A percentile compares a stretch with the other conserved stretches of the same genome.
Conservation (phyloP, 768 basidiomycete genomes). For the Hirschioporus abietinus region DNA sequence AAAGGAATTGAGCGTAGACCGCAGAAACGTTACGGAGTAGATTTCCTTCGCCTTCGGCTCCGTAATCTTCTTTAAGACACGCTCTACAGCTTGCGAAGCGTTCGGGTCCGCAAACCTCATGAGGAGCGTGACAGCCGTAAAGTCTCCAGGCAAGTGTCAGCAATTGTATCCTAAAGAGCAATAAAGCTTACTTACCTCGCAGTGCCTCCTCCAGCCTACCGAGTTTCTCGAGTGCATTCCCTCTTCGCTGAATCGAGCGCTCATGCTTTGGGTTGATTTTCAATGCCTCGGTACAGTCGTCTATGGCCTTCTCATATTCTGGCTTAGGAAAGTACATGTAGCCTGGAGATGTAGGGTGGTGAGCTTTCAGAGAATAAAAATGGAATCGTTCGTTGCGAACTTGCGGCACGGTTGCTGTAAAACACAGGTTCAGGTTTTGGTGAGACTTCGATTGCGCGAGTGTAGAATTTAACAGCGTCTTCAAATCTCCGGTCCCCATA, state of each 20-base stretch:
- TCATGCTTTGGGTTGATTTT: slow-evolving; percentile 79
- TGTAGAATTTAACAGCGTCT: slow-evolving; percentile 61
- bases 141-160: slow-evolving; percentile 48
- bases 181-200: slow-evolving; percentile 49
- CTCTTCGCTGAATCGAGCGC: slow-evolving; percentile 88
- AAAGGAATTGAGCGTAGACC: background rate
- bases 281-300: slow-evolving; percentile 87
- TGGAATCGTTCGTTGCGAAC: slow-evolving; percentile 38
- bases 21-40: slow-evolving; percentile 9
- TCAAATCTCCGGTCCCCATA: slow-evolving; percentile 60
- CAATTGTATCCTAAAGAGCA: slow-evolving; percentile 12
- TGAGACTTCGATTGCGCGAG: slow-evolving; percentile 66
- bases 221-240: slow-evolving; percentile 75
- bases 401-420: slow-evolving; percentile 96
- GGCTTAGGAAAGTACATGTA: slow-evolving; percentile 90
- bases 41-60: slow-evolving; percentile 68
- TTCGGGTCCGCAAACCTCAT: slow-evolving; percentile 84
- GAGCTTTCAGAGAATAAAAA: background rate
- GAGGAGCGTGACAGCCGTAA: slow-evolving; percentile 93
- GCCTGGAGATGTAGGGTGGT: slow-evolving; percentile 37
- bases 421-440: slow-evolving; percentile 87
- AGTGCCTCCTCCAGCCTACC: slow-evolving; percentile 70
- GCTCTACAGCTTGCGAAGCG: slow-evolving; percentile 79
- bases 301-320: slow-evolving; percentile 73
- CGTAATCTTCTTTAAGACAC: slow-evolving; percentile 84